Base-by-base conservation (phyloP, 768 basidiomycete genomes). In the Thelephora ganbajun region DNA sequence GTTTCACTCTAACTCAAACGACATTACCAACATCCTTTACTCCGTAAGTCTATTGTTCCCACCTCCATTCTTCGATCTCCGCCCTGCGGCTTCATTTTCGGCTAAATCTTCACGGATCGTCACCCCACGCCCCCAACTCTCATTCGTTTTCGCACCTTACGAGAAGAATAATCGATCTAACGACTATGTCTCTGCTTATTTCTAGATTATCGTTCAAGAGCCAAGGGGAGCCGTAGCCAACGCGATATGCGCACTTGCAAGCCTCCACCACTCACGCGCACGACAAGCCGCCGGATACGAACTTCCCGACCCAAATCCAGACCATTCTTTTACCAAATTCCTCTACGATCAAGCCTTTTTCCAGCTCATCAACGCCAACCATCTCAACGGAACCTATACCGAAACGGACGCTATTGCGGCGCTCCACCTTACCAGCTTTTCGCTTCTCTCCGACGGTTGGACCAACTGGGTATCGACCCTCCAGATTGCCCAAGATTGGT, bases 391-490 rank as follows among this genome's bases (percentile, higher is more conserved):
- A 11, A 59, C 66, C 22, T 76, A 80, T 64, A 68, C 67, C 36
- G 83, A 83, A 49, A 69, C 69, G 43, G 84, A 89, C 54, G 88
- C 83, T 9, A 70, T 82, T 53, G 86, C 88, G 3, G 84, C 88
- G 4, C 58, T 87, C 37, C 84, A 86, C 60, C 73, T 91, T 51
- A 70, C 87, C 50, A 76, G 72, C 56, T 86, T 79, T 61, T 82
- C 80, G 39, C 69, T 83, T 50, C 65, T 88, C 58, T 79, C 77
- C 2, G 81, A 82, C 46, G 78, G 83, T 33, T 63, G 67, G 45
- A 73, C 70, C 14, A 76, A 80, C 54, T 91, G 88, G 88, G 73
- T 73, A 50, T 65, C 69, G 5, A 76, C 82, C 52, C 76, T 90
- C 56, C 68, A 72, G 35, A 70, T 87, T 18, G 78, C 85, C 42